Evolutionary conservation across 2,329 filamentous ascomycete species (phyloP).

Genomic region (Chaetomiaceae sp.): DNA sequence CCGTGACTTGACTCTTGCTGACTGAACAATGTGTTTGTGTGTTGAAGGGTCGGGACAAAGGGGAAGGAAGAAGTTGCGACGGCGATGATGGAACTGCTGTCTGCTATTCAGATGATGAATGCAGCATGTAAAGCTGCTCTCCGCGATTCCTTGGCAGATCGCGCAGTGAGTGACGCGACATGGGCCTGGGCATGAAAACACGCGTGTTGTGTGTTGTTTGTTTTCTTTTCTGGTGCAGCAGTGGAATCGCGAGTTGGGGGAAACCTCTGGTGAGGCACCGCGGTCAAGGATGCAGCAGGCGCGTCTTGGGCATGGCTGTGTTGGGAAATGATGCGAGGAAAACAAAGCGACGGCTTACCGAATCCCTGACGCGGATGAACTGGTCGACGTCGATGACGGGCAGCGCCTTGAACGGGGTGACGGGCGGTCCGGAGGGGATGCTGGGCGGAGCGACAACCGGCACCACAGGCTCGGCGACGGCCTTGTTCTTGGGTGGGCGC

Average conservation of each 20-base stretch:
- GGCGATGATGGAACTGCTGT: too few relatives aligned
- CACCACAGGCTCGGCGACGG: slow-evolving; percentile 15
- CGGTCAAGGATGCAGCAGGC: too few relatives aligned
- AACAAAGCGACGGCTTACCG: slow-evolving; percentile 54
- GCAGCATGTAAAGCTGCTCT: neutral
- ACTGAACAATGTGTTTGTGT: neutral
- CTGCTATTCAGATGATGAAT: neutral
- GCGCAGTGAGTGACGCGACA: neutral
- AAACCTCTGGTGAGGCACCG: too few relatives aligned
- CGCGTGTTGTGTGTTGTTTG: neutral
- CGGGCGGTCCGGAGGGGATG: slow-evolving; percentile 3
- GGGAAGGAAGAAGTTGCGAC: too few relatives aligned
- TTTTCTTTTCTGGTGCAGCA: neutral
- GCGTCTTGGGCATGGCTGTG: neutral
- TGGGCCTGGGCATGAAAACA: neutral
- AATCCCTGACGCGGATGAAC: slow-evolving; percentile 75
- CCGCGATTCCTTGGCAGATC: neutral
- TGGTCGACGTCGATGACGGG: slow-evolving; percentile 64
- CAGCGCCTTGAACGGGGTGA: slow-evolving; percentile 24
- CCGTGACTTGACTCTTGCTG: neutral
- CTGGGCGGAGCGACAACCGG: slow-evolving; percentile 24
- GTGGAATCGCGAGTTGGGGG: neutral
- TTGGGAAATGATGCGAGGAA: neutral
- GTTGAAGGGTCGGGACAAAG: too few relatives aligned
- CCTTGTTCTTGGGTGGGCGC: slow-evolving; percentile 43